These are phyloP conservation scores for Plectranthus barbatus DNA, from an alignment of 257 asterid species.

Conservation along the genomic window DNA sequence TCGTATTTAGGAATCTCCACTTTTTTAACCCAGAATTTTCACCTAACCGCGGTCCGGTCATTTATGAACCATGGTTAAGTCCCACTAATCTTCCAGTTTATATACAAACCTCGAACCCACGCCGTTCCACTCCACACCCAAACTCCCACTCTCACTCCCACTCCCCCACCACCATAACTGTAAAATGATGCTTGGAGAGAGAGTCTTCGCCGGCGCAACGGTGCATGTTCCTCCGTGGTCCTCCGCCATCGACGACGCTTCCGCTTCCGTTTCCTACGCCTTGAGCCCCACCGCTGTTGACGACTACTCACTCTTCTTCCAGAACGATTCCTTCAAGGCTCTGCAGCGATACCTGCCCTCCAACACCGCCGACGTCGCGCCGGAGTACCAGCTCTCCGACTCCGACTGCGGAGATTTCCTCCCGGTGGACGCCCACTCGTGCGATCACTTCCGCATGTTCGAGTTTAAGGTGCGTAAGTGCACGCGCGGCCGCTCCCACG, in stretches of 20 bases:
- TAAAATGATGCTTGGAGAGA: constrained; percentile 47
- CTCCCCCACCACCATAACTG: background rate
- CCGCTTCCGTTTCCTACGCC: background rate
- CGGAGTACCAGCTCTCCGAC: constrained; percentile 20
- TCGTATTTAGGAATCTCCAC: background rate
- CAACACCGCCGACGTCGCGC: constrained; percentile 23
- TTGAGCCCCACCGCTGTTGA: constrained; percentile 37
- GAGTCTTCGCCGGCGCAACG: constrained; percentile 17
- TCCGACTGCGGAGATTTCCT: constrained; percentile 30
- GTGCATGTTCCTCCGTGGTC: constrained; percentile 60
- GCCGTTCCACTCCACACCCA: background rate
- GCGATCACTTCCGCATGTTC: constrained; percentile 81
- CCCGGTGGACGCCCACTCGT: constrained; percentile 65
- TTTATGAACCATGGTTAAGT: constrained; percentile 32
- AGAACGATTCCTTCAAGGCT: constrained; percentile 26
- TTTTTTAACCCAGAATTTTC: constrained; percentile 29
- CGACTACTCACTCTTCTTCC: constrained; percentile 33
- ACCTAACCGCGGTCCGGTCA: constrained; percentile 26
- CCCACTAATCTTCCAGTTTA: constrained; percentile 47
- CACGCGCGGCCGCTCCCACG: constrained; percentile 68
- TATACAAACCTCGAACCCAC: constrained; percentile 25
- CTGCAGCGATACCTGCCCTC: constrained; percentile 56
- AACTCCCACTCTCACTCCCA: background rate
- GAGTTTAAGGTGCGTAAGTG: constrained; percentile 76
- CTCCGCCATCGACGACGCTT: constrained; percentile 27